Conservation (phyloP, 1,139 yeast species). For the Magnusiomyces sp. region DNA sequence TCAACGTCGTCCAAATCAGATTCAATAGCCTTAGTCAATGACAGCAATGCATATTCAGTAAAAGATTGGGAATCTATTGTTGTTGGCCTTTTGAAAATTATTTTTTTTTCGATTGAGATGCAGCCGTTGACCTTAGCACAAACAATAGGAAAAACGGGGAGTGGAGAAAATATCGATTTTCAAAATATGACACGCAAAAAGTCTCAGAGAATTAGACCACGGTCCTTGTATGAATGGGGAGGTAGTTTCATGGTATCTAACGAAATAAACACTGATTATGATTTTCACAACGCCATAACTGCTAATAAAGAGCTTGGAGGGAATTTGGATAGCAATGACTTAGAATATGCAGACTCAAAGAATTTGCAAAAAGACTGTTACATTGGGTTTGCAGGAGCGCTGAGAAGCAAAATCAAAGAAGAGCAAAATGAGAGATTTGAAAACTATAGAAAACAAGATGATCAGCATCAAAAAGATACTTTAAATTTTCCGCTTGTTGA, state of each 20-base stretch:
- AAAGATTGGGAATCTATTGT: constrained; percentile 26
- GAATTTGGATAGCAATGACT: constrained; percentile 5
- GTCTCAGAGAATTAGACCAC: no score
- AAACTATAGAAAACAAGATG: neutral
- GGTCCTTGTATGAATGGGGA: neutral
- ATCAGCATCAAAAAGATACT: neutral
- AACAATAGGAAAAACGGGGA: neutral
- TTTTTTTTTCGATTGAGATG: constrained; percentile 26
- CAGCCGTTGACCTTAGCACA: constrained; percentile 24
- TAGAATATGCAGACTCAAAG: neutral
- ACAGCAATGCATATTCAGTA: constrained; percentile 14
- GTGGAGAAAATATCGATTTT: neutral
- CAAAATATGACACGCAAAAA: no score
- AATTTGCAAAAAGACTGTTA: constrained; percentile 15
- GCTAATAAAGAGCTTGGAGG: neutral
- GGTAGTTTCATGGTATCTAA: constrained; percentile 2
- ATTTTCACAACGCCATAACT: constrained; percentile 20
- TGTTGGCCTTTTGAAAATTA: constrained; percentile 20
- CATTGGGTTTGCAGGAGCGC: constrained; percentile 29
- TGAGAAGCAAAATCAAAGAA: constrained; percentile 25
- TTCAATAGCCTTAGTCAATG: constrained; percentile 18
- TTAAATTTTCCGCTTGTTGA: no score
- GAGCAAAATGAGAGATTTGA: constrained; percentile 21
- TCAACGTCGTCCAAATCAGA: constrained; percentile 12
- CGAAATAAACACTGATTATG: constrained; percentile 22